Conservation (phyloP, 2,329 filamentous ascomycete genomes). For the Orbilia ellipsospora region DNA sequence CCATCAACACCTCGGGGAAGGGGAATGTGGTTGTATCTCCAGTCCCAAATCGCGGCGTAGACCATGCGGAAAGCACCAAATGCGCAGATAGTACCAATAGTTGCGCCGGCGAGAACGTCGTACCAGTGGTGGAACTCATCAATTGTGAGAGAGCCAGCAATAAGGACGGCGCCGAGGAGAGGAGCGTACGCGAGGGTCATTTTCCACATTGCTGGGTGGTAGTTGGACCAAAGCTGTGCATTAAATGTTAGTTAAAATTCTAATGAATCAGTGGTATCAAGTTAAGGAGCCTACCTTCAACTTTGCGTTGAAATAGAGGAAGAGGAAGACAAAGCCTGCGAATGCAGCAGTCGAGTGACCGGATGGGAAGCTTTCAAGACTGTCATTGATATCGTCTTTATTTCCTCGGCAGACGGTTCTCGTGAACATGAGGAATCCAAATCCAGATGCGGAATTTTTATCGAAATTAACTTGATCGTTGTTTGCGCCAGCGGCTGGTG, state of each 20-base stretch:
- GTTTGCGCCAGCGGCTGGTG: conserved; percentile 65
- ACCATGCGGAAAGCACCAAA: conserved; percentile 75
- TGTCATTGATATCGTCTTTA: conserved; percentile 73
- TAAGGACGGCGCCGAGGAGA: conserved; percentile 74
- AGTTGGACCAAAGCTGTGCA: conserved; percentile 69
- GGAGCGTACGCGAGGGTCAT: conserved; percentile 73
- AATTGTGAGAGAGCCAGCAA: conserved; percentile 76
- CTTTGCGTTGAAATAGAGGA: conserved; percentile 80
- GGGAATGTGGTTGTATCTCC: conserved; percentile 74
- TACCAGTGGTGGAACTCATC: conserved; percentile 82
- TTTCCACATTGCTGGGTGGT: conserved; percentile 80
- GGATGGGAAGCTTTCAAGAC: conserved; percentile 76
- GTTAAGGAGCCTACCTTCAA: conserved; percentile 70
- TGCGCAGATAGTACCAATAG: conserved; percentile 74
- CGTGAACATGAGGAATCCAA: conserved; percentile 74
- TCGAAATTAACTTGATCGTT: conserved; percentile 59
- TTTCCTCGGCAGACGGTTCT: conserved; percentile 77
- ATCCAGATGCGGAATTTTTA: conserved; percentile 66
- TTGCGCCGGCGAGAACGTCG: conserved; percentile 74
- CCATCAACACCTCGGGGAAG: conserved; percentile 67
- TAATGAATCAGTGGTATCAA: background rate
- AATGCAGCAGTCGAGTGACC: conserved; percentile 80
- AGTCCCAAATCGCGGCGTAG: conserved; percentile 76
- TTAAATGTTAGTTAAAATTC: background rate
- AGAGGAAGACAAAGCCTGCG: conserved; percentile 76